phyloP scores from a whole-genome alignment of 2,329 filamentous ascomycete genomes.

The Paecilomyces fulvus region DNA sequence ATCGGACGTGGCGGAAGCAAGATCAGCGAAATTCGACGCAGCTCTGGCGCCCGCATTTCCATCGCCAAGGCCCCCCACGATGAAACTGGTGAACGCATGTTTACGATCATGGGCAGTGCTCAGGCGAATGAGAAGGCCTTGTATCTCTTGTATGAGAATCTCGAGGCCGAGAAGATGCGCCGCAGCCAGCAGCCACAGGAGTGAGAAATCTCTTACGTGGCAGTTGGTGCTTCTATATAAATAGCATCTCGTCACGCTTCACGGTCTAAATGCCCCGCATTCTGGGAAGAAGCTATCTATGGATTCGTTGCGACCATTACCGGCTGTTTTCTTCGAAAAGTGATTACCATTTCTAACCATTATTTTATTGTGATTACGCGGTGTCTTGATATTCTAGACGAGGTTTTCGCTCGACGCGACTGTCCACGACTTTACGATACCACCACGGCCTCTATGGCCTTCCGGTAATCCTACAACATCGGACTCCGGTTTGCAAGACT shows the following conservation, averaged over 20 bases:
- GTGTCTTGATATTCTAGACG: slow-evolving; percentile 2
- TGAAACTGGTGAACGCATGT: slow-evolving; percentile 97
- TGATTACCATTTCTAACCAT: background rate
- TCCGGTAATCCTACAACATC: background rate
- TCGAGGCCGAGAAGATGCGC: slow-evolving; percentile 98
- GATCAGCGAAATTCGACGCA: slow-evolving; percentile 98
- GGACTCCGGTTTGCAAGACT: background rate
- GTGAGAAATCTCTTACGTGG: slow-evolving; percentile 21
- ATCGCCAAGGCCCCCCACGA: slow-evolving; percentile 97
- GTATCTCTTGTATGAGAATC: slow-evolving; percentile 95
- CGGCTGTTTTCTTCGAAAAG: background rate
- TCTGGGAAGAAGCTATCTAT: background rate
- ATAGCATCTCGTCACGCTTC: background rate
- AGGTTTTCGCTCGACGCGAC: background rate
- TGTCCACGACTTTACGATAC: slow-evolving; percentile 2
- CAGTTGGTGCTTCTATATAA: background rate
- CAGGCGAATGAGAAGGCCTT: slow-evolving; percentile 92
- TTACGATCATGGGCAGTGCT: slow-evolving; percentile 95
- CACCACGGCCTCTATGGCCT: background rate
- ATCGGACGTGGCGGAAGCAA: slow-evolving; percentile 92
- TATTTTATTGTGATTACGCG: background rate
- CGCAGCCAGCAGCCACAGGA: slow-evolving; percentile 69
- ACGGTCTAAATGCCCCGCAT: background rate
- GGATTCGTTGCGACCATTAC: background rate
- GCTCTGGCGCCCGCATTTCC: slow-evolving; percentile 90